Base-by-base conservation (phyloP, 179 eudicot species). In the Beta lomatogona region DNA sequence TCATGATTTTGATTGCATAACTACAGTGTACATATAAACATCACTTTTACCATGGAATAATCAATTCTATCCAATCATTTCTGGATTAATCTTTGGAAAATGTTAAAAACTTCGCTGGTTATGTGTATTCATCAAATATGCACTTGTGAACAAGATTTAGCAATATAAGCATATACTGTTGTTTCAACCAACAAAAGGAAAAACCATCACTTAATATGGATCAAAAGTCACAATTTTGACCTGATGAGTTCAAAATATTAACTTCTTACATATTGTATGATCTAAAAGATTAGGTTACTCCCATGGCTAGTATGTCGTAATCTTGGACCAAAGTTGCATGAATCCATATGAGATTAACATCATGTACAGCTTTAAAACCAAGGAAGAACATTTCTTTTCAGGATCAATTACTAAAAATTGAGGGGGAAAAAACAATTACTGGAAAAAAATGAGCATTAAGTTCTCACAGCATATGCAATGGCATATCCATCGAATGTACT, bases 401-500 rank as follows among this genome's bases (percentile, higher is more conserved):
- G 72, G 69, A 79, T 21, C 67, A 73, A 72, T 55, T 55, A 78
- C 53, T 69, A 65, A 57, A 82, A 80, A 81, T 25, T 77, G 68
- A 78, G 50, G 31, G 18, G 66, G 15, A 44, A 81, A 21, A 36
- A 36, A 36, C 28, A 36, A 36, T 36, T 36, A 36, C 41, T 36
- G 41, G 2, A 36, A 36, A 25, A 36, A 36, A 36, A 36, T 36
- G 41, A 36, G 41, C 41, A 36, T 36, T 36, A 36, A 77, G 15
- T 76, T 31, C 99, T 92, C 79, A 97, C 99, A 81, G 99, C 97
- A 86, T 97, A 97, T 65, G 99, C 99, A 46, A 97, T 97, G 71
- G 99, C 99, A 83, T 94, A 97, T 88, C 99, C 99, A 81, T 97
- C 99, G 44, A 90, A 94, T 53, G 99, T 97, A 90, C 99, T 97